Percentiles rank a stretch among this genome's conserved stretches.
Conservation (phyloP, 2,329 filamentous ascomycete species). For the Cyclaneusma minus region DNA sequence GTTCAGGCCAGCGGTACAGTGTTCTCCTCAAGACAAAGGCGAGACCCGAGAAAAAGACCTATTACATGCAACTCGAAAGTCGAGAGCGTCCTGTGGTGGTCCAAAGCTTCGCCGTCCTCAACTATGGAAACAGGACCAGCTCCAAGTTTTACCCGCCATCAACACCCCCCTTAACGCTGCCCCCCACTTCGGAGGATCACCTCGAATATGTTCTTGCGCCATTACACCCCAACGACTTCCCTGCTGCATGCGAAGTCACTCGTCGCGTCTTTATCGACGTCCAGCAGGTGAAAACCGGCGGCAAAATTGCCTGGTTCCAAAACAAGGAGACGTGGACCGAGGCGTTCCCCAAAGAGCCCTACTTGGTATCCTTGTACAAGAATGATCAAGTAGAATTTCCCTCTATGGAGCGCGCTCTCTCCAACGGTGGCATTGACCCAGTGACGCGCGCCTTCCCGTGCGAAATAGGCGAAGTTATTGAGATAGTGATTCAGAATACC, state of each 20-base stretch:
- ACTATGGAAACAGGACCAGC: conserved; percentile 16
- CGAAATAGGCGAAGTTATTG: conserved; percentile 28
- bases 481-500: conserved; percentile 26
- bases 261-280: conserved; percentile 21
- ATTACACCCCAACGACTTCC: conserved; percentile 10
- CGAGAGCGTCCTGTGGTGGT: conserved; percentile 24
- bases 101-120: conserved; percentile 25
- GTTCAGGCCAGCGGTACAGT: conserved; percentile 32
- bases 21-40: conserved; percentile 29
- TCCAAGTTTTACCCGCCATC: conserved; percentile 9
- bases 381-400: conserved; percentile 21
- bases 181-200: conserved; percentile 12
- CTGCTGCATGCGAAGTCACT: conserved; percentile 19
- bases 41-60: conserved; percentile 18
- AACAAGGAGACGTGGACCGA: conserved; percentile 21
- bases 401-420: conserved; percentile 24
- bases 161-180: conserved; percentile 11
- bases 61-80: conserved; percentile 27
- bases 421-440: conserved; percentile 26
- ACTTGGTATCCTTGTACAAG: conserved; percentile 29
- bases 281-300: conserved; percentile 13
- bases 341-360: conserved; percentile 20
- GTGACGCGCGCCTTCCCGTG: conserved; percentile 24
- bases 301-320: conserved; percentile 12
- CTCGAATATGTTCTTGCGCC: conserved; percentile 20